Conservation (phyloP, 257 asterid genomes). For the Lycium ferocissimum region DNA sequence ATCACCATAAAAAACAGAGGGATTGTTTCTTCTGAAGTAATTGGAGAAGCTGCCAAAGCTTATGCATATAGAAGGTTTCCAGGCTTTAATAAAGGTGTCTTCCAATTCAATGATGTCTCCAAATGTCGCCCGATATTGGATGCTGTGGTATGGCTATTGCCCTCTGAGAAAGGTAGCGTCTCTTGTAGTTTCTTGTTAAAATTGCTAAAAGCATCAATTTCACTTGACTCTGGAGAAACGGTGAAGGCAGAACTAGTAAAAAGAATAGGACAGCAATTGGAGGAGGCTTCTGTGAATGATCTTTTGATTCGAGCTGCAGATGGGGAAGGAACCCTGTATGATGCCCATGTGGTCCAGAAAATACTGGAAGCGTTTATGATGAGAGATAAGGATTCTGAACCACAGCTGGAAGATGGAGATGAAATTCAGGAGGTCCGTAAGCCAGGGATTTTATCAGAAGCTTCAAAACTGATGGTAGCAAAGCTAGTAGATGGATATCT, state of each 20-base stretch:
- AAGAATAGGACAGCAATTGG: constrained; percentile 84
- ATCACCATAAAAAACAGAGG: constrained; percentile 58
- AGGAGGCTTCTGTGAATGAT: constrained; percentile 86
- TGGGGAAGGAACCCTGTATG: constrained; percentile 60
- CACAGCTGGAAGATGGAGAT: constrained; percentile 51
- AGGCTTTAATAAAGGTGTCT: constrained; percentile 62
- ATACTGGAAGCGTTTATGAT: constrained; percentile 69
- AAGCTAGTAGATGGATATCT: constrained; percentile 88
- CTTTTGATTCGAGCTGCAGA: constrained; percentile 65
- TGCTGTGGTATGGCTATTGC: constrained; percentile 74
- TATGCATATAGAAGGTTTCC: constrained; percentile 75
- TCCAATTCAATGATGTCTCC: constrained; percentile 55
- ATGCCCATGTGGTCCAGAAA: constrained; percentile 62
- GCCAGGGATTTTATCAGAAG: constrained; percentile 92
- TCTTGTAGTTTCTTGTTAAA: constrained; percentile 89
- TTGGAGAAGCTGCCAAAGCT: constrained; percentile 91
- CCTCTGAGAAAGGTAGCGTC: constrained; percentile 72
- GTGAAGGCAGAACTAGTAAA: constrained; percentile 63
- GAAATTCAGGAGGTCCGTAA: constrained; percentile 69
- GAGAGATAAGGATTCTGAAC: constrained; percentile 56
- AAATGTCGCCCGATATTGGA: constrained; percentile 67
- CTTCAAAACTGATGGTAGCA: constrained; percentile 96
- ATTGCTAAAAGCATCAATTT: constrained; percentile 74
- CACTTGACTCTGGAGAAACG: constrained; percentile 64
- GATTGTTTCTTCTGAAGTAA: constrained; percentile 62